Evolutionary conservation across 1,284 basidiomycete genomes (phyloP).

Genomic region (Papiliotrema laurentii): DNA sequence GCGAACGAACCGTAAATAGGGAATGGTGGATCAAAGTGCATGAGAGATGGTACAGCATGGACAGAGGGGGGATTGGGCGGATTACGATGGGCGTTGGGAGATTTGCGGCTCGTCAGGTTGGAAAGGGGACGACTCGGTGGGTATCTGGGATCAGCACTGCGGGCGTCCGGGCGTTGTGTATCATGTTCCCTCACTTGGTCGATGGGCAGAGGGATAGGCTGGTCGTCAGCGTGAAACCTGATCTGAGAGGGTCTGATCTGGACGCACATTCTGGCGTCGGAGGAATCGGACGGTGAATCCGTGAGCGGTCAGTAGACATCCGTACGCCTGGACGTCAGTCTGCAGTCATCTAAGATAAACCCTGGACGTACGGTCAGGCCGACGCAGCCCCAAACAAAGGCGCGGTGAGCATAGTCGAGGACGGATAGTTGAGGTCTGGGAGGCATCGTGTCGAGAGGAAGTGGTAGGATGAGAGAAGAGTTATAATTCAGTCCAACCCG

Average conservation of each 20-base stretch:
- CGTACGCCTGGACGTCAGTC: conserved; percentile 7
- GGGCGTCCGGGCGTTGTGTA: no score
- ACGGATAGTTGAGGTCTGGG: neutral
- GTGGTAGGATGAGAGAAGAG: conserved; percentile 2
- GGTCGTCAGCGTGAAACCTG: conserved; percentile 11
- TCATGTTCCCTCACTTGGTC: conserved; percentile 10
- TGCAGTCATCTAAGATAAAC: neutral
- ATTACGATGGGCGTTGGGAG: neutral
- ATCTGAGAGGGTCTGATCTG: no score
- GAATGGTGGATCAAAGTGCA: neutral
- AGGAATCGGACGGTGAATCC: conserved; percentile 13
- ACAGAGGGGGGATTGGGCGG: neutral
- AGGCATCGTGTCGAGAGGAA: neutral
- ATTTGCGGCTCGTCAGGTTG: neutral
- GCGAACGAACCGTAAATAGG: neutral
- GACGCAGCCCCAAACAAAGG: neutral
- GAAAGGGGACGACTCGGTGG: no score
- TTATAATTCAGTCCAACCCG: no score
- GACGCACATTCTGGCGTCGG: conserved; percentile 13
- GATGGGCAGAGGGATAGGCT: conserved; percentile 12
- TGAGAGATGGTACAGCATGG: neutral
- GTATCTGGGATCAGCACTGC: no score
- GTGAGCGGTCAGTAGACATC: conserved; percentile 14
- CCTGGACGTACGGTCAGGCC: neutral
- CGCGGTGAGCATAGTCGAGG: conserved; percentile 1